Evolutionary conservation across 805 yeast genomes (phyloP).

Genomic region (Limtongia smithiae): DNA sequence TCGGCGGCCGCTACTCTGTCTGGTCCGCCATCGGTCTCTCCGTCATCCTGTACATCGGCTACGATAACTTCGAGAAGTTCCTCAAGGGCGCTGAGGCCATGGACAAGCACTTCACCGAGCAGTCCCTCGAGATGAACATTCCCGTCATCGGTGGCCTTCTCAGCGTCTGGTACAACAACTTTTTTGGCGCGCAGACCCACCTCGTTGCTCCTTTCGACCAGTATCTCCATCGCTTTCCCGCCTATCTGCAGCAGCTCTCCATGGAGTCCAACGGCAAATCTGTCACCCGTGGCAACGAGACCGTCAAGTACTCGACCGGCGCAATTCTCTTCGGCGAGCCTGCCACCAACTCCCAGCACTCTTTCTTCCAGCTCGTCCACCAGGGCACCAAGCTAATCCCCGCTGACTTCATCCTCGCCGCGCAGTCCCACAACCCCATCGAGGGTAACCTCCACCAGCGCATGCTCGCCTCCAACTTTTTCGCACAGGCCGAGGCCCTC

Average conservation of each 20-base stretch:
- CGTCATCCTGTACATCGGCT: slow-evolving; percentile 92
- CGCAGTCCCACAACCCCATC: slow-evolving; percentile 96
- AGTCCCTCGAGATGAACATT: slow-evolving; percentile 87
- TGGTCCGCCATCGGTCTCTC: slow-evolving; percentile 99
- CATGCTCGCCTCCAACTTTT: slow-evolving; percentile 98
- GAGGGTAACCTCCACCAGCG: slow-evolving; percentile 90
- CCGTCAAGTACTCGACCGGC: slow-evolving; percentile 94
- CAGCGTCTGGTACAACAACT: slow-evolving; percentile 98
- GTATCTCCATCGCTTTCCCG: slow-evolving; percentile 98
- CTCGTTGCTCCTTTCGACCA: slow-evolving; percentile 98
- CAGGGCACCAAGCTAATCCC: slow-evolving; percentile 98
- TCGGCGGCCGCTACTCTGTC: slow-evolving; percentile 99
- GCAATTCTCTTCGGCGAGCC: slow-evolving; percentile 97
- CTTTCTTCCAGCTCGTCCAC: slow-evolving; percentile 98
- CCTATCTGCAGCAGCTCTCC: slow-evolving; percentile 95
- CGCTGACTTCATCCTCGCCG: slow-evolving; percentile 93
- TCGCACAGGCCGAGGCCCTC: slow-evolving; percentile 97
- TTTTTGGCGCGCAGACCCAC: slow-evolving; percentile 97
- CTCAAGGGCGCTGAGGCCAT: slow-evolving; percentile 97
- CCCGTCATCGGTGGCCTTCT: slow-evolving; percentile 91
- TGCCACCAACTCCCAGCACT: slow-evolving; percentile 97
- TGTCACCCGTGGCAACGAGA: slow-evolving; percentile 86
- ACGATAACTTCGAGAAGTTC: slow-evolving; percentile 86
- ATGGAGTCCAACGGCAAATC: slow-evolving; percentile 99
- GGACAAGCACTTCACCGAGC: slow-evolving; percentile 79